These are phyloP conservation scores for Trypanosoma cruzi DNA, from an alignment of 208 protist genomes.

Conservation along the genomic window DNA sequence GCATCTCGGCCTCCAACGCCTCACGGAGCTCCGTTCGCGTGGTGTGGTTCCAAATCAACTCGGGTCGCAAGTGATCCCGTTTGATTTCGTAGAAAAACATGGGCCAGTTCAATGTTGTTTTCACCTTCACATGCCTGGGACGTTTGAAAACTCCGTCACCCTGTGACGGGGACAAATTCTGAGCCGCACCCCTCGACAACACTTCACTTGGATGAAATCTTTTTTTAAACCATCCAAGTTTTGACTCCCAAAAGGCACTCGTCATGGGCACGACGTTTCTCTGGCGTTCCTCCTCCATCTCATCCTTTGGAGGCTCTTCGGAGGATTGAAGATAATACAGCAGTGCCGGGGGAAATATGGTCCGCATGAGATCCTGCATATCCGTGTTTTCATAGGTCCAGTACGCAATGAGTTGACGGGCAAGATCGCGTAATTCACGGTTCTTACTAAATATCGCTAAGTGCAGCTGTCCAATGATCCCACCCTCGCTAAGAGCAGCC, in stretches of 20 bases:
- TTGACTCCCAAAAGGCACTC: conserved; percentile 51
- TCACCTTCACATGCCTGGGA: conserved; percentile 49
- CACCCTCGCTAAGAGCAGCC: conserved; percentile 81
- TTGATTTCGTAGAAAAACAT: conserved; percentile 91
- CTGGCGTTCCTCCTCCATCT: conserved; percentile 50
- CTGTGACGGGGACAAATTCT: conserved; percentile 7
- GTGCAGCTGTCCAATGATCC: conserved; percentile 89
- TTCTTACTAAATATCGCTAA: conserved; percentile 71
- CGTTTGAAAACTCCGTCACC: conserved; percentile 15
- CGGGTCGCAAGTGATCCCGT: conserved; percentile 83
- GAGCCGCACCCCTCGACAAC: not conserved
- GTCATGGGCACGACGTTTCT: conserved; percentile 70
- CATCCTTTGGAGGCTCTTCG: conserved; percentile 50
- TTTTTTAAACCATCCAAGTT: conserved; percentile 82
- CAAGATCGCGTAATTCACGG: conserved; percentile 74
- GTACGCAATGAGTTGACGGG: conserved; percentile 79
- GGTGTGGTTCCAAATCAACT: conserved; percentile 94
- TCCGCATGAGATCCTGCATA: conserved; percentile 85
- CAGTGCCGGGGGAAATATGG: conserved; percentile 87
- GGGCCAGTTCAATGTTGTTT: conserved; percentile 87
- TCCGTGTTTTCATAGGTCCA: conserved; percentile 83
- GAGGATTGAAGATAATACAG: conserved; percentile 84
- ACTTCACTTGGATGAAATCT: conserved; percentile 63
- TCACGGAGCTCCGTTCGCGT: conserved; percentile 90
- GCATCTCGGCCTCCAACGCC: conserved; percentile 87